A percentile compares a stretch with the other conserved stretches of the same genome.
Evolutionary conservation across 2,329 filamentous ascomycete species (phyloP).

Genomic region (Neofusicoccum kwambonambiense): DNA sequence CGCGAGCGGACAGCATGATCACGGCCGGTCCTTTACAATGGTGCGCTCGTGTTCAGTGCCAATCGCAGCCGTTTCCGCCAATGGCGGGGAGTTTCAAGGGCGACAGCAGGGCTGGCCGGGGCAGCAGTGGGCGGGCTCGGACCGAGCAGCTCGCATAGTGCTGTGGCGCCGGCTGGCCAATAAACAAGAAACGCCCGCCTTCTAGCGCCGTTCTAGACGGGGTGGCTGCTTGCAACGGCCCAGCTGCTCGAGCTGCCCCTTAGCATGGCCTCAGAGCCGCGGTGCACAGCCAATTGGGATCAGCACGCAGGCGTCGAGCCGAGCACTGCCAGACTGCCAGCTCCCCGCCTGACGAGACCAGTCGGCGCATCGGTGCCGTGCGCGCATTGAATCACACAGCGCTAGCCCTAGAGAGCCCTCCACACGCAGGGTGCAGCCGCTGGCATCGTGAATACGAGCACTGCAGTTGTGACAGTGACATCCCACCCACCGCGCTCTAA

Average conservation of each 20-base stretch:
- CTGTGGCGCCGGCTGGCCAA: not conserved
- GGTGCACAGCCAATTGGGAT: too few relatives aligned
- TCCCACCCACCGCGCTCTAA: not conserved
- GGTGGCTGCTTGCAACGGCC: not conserved
- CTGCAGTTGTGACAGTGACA: not conserved
- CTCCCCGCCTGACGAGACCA: too few relatives aligned
- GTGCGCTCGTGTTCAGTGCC: not conserved
- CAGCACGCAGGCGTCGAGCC: too few relatives aligned
- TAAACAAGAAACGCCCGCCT: not conserved
- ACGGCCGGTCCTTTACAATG: not conserved
- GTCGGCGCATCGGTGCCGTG: not conserved
- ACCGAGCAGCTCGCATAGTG: not conserved
- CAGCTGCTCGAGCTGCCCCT: too few relatives aligned
- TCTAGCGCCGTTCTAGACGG: not conserved
- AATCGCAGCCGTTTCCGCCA: not conserved
- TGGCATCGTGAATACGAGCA: slow-evolving; percentile 2
- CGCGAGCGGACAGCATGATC: not conserved
- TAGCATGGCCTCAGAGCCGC: too few relatives aligned
- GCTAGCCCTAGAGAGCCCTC: not conserved
- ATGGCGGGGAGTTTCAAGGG: not conserved
- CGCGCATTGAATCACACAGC: not conserved
- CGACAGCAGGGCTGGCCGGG: not conserved
- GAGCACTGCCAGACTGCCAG: too few relatives aligned
- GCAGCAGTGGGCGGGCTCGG: not conserved
- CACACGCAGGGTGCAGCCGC: not conserved